These are phyloP conservation scores for Dactylellina leptospora DNA, from an alignment of 2,329 filamentous ascomycete species.

Conservation along the genomic window DNA sequence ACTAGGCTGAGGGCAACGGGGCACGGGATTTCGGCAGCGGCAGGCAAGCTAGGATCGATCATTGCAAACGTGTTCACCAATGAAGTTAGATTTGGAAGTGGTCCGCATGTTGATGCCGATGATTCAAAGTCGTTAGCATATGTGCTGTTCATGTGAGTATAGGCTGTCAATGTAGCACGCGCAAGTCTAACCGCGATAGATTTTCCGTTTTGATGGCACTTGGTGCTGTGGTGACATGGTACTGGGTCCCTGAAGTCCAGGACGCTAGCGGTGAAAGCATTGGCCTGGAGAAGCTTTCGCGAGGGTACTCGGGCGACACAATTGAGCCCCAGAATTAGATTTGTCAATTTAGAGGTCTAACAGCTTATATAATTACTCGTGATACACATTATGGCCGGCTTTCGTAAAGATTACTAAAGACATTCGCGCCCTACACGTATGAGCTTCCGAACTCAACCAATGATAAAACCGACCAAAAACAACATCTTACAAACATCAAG, in stretches of 20 bases:
- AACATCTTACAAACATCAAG: too few relatives aligned
- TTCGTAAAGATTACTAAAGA: too few relatives aligned
- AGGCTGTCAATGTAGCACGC: not conserved
- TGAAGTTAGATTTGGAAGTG: constrained; percentile 61
- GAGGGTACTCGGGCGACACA: not conserved
- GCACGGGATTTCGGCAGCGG: constrained; percentile 60
- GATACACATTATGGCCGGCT: too few relatives aligned
- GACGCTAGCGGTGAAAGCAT: constrained; percentile 13
- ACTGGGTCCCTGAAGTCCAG: constrained; percentile 16
- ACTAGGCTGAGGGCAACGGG: constrained; percentile 59
- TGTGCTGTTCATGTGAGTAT: constrained; percentile 14
- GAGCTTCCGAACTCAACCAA: too few relatives aligned
- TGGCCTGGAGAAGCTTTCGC: constrained; percentile 13
- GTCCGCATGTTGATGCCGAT: constrained; percentile 11
- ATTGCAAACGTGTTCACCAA: constrained; percentile 65
- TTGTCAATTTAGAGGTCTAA: too few relatives aligned
- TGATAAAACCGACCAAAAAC: too few relatives aligned
- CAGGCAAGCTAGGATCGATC: constrained; percentile 59
- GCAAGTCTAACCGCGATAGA: not conserved
- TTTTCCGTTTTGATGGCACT: constrained; percentile 21
- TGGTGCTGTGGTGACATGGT: constrained; percentile 18
- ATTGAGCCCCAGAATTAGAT: too few relatives aligned
- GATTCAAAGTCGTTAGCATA: constrained; percentile 10
- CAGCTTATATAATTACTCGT: too few relatives aligned
- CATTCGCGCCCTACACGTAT: too few relatives aligned